Conservation (phyloP, 495 filamentous ascomycete species). For the Lophiostoma macrostomum region DNA sequence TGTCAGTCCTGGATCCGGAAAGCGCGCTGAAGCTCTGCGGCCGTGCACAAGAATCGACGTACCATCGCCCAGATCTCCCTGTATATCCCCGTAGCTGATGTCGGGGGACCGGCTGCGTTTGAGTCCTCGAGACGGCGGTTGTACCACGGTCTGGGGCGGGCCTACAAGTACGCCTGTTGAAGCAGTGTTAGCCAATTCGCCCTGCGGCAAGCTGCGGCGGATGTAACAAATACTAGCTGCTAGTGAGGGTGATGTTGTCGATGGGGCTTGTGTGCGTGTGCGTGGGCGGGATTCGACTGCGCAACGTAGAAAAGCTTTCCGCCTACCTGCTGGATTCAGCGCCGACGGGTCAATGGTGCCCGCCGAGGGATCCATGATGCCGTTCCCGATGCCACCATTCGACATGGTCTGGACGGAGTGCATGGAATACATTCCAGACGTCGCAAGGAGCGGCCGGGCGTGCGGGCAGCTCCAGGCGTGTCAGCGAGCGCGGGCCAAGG, state of each 20-base stretch:
- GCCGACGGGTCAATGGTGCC: slow-evolving; percentile 80
- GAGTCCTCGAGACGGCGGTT: slow-evolving; percentile 66
- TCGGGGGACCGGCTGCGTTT: slow-evolving; percentile 95
- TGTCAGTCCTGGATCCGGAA: slow-evolving; percentile 4
- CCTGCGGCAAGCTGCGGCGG: slow-evolving; percentile 22
- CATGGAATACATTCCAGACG: slow-evolving; percentile 34
- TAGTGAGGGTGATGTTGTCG: slow-evolving; percentile 23
- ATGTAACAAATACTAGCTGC: slow-evolving; percentile 32
- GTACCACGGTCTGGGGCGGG: slow-evolving; percentile 44
- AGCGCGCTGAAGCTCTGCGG: background rate
- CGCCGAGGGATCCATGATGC: slow-evolving; percentile 66
- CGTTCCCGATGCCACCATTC: slow-evolving; percentile 51
- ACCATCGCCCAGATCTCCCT: slow-evolving; percentile 56
- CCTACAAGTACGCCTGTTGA: slow-evolving; percentile 29
- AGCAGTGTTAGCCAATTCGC: slow-evolving; percentile 18
- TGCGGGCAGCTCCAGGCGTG: slow-evolving; percentile 23
- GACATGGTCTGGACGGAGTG: slow-evolving; percentile 26
- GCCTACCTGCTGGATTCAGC: slow-evolving; percentile 61
- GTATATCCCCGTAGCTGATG: slow-evolving; percentile 58
- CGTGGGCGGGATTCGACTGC: background rate
- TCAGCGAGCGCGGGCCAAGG: slow-evolving; percentile 4
- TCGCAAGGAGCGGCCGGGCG: slow-evolving; percentile 28
- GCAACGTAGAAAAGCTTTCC: background rate
- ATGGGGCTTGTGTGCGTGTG: slow-evolving; percentile 15
- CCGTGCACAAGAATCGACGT: slow-evolving; percentile 6